A percentile compares a stretch with the other conserved stretches of the same genome.
These are phyloP conservation scores for Mucor circinelloides DNA, from an alignment of 371 early-diverging fungal genomes.

Conservation along the genomic window DNA sequence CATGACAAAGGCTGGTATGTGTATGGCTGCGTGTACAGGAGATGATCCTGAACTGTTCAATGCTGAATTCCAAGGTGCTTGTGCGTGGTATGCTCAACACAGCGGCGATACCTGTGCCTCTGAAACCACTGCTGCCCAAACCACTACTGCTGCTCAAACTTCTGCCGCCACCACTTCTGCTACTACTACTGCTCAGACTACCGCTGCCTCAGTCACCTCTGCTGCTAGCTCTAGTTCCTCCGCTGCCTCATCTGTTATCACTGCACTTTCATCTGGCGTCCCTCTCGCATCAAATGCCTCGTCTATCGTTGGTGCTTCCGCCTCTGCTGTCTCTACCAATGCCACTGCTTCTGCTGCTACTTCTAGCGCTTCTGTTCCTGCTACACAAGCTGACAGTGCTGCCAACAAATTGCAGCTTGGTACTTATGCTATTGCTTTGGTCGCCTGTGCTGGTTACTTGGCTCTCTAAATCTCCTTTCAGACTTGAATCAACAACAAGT, in stretches of 20 bases:
- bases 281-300: background rate
- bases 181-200: background rate
- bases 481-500: background rate
- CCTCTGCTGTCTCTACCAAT: background rate
- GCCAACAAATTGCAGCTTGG: constrained; percentile 11
- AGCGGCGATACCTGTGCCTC: constrained; percentile 20
- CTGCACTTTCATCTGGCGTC: background rate
- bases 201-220: constrained; percentile 12
- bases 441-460: constrained; percentile 16
- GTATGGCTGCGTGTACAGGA: constrained; percentile 34
- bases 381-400: background rate
- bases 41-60: constrained; percentile 16
- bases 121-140: constrained; percentile 1
- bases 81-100: constrained; percentile 30
- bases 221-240: constrained; percentile 20
- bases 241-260: background rate
- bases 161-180: background rate
- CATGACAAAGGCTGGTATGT: constrained; percentile 43
- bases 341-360: background rate
- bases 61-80: constrained; percentile 28
- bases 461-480: constrained; percentile 1
- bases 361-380: background rate
- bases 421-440: constrained; percentile 5
- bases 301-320: background rate
- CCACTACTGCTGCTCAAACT: background rate